Conservation (phyloP, 2,329 filamentous ascomycete species). For the Epichloe sp. region DNA sequence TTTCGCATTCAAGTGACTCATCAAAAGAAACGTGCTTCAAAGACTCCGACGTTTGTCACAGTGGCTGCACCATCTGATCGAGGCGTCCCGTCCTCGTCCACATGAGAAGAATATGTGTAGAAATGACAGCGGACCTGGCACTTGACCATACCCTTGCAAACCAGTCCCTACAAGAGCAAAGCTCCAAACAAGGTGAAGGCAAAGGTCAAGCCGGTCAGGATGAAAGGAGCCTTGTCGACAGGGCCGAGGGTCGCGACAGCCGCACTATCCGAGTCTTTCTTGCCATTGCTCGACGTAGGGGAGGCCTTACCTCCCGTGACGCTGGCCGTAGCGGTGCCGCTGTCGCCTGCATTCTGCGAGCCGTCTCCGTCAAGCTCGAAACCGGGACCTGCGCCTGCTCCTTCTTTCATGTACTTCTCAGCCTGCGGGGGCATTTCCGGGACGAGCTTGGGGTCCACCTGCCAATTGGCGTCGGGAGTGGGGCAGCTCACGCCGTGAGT, state of each 20-base stretch:
- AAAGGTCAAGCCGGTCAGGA: slow-evolving; percentile 22
- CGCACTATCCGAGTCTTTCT: slow-evolving; percentile 16
- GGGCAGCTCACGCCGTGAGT: slow-evolving; percentile 37
- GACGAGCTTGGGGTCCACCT: slow-evolving; percentile 34
- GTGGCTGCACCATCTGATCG: slow-evolving; percentile 2
- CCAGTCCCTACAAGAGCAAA: slow-evolving; percentile 23
- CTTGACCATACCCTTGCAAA: background rate
- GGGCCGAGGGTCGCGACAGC: slow-evolving; percentile 16
- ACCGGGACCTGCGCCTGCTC: slow-evolving; percentile 41
- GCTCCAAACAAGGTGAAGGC: slow-evolving; percentile 26
- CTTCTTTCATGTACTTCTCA: slow-evolving; percentile 37
- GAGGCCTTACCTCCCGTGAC: slow-evolving; percentile 20
- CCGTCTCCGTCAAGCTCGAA: slow-evolving; percentile 36
- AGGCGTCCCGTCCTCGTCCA: background rate
- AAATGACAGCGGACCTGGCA: background rate
- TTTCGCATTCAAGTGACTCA: background rate
- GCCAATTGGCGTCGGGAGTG: slow-evolving; percentile 33
- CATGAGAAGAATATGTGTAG: slow-evolving; percentile 5
- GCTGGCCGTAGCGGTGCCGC: slow-evolving; percentile 33
- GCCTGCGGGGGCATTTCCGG: slow-evolving; percentile 39
- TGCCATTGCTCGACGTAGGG: slow-evolving; percentile 11
- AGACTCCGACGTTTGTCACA: background rate
- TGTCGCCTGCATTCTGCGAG: slow-evolving; percentile 37
- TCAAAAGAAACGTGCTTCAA: background rate
- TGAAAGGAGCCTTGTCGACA: slow-evolving; percentile 19